These are phyloP conservation scores for Teratosphaeriaceae sp. DNA, from an alignment of 2,329 filamentous ascomycete genomes.

Conservation along the genomic window DNA sequence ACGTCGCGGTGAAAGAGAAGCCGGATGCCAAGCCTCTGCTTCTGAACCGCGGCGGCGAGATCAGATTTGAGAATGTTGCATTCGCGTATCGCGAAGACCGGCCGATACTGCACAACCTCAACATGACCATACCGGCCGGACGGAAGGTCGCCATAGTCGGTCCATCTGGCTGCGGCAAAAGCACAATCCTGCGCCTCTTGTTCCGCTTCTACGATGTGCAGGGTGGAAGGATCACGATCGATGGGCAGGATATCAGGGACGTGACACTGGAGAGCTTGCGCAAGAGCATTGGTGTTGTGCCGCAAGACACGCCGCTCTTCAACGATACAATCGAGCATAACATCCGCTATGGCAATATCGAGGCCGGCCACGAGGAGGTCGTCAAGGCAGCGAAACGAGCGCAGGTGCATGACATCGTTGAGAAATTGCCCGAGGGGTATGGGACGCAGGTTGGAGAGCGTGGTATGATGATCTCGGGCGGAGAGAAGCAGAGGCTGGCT, in stretches of 20 bases:
- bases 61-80: constrained; percentile 87
- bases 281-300: constrained; percentile 84
- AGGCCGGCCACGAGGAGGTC: constrained; percentile 66
- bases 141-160: constrained; percentile 96
- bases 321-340: constrained; percentile 96
- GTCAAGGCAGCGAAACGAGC: constrained; percentile 72
- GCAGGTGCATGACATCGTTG: constrained; percentile 75
- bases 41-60: constrained; percentile 74
- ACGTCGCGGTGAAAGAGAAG: constrained; percentile 75
- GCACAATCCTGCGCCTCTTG: constrained; percentile 79
- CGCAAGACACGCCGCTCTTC: constrained; percentile 94
- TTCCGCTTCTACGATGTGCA: constrained; percentile 95
- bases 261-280: constrained; percentile 78
- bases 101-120: constrained; percentile 79
- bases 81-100: constrained; percentile 88
- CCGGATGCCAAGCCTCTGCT: constrained; percentile 65
- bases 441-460: constrained; percentile 86
- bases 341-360: constrained; percentile 83
- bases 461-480: constrained; percentile 91
- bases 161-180: constrained; percentile 93
- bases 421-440: constrained; percentile 73
- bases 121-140: constrained; percentile 83
- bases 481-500: constrained; percentile 87
- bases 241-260: constrained; percentile 84
- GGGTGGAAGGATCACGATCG: constrained; percentile 76